Percentiles rank a stretch among this genome's conserved stretches.
These are phyloP conservation scores for Biscutella auriculata DNA, from an alignment of 441 rosid genomes.

Conservation along the genomic window DNA sequence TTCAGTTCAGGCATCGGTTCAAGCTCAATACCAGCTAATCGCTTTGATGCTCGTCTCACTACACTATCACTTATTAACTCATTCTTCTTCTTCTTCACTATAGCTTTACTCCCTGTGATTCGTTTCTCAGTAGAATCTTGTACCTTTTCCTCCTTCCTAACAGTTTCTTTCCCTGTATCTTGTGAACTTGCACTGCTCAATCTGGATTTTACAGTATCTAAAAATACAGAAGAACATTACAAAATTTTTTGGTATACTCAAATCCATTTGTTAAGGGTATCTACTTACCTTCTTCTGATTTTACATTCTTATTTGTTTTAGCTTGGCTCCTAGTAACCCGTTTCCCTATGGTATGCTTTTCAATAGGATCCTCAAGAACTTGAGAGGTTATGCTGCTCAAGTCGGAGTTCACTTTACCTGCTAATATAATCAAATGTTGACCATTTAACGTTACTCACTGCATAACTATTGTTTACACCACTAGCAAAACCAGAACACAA, in stretches of 20 bases:
- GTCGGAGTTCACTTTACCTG: constrained; percentile 21
- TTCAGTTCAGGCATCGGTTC: constrained; percentile 52
- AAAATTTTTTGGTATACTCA: not conserved
- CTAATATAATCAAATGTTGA: constrained; percentile 1
- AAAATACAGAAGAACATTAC: not conserved
- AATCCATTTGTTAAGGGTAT: not conserved
- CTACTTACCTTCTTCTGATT: constrained; percentile 9
- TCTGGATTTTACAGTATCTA: constrained; percentile 11
- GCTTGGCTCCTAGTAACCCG: constrained; percentile 27
- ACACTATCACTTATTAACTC: constrained; percentile 11
- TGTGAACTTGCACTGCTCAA: constrained; percentile 21
- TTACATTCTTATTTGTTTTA: constrained; percentile 9
- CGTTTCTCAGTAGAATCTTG: constrained; percentile 20
- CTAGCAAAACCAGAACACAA: not conserved
- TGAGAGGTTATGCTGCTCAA: not conserved
- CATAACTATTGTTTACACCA: not conserved
- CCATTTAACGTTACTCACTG: not conserved
- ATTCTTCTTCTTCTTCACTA: constrained; percentile 6
- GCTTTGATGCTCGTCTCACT: constrained; percentile 67
- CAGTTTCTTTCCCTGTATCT: constrained; percentile 17
- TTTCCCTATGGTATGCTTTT: constrained; percentile 2
- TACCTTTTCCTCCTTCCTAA: constrained; percentile 20
- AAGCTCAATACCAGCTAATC: constrained; percentile 76
- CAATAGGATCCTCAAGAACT: constrained; percentile 2
- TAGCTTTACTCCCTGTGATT: constrained; percentile 22